These are phyloP conservation scores for Aspergillus wentii DNA, from an alignment of 495 filamentous ascomycete genomes.

Conservation along the genomic window DNA sequence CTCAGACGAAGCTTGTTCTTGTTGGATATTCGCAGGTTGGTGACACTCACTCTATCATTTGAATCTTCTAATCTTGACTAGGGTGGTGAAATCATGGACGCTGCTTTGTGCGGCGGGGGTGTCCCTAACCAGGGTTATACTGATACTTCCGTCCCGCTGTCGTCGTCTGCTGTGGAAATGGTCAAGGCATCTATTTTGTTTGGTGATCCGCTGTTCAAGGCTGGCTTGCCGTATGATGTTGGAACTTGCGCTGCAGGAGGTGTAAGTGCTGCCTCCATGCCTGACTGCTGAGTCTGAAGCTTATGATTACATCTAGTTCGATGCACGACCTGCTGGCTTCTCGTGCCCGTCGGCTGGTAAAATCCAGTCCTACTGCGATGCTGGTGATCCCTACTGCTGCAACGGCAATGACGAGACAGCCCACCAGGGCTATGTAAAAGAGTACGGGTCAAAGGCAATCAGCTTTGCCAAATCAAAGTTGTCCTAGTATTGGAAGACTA, in stretches of 20 bases:
- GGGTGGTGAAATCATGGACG: slow-evolving; percentile 61
- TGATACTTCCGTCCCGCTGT: slow-evolving; percentile 41
- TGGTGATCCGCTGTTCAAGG: slow-evolving; percentile 53
- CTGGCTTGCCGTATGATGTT: slow-evolving; percentile 54
- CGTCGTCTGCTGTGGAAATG: slow-evolving; percentile 39
- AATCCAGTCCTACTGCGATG: slow-evolving; percentile 59
- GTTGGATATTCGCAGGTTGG: slow-evolving; percentile 58
- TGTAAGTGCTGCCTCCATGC: slow-evolving; percentile 35
- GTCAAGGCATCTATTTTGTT: slow-evolving; percentile 60
- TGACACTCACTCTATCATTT: too few species aligned
- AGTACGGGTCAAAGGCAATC: too few species aligned
- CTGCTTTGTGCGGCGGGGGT: slow-evolving; percentile 57
- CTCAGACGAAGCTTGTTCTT: slow-evolving; percentile 52
- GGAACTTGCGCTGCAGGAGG: slow-evolving; percentile 52
- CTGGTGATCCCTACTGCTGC: slow-evolving; percentile 60
- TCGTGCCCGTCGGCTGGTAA: slow-evolving; percentile 46
- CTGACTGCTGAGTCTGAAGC: slow-evolving; percentile 1
- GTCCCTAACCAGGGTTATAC: slow-evolving; percentile 46
- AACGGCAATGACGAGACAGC: slow-evolving; percentile 51
- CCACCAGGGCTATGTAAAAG: slow-evolving; percentile 53
- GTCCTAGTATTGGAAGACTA: too few species aligned
- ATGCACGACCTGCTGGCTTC: slow-evolving; percentile 50
- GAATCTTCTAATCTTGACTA: slow-evolving; percentile 12
- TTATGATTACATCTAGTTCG: too few species aligned
- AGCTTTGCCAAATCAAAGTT: too few species aligned